Percentiles rank a stretch among this genome's conserved stretches.
Evolutionary conservation across 805 yeast species (phyloP).

Genomic region (Candida montana): DNA sequence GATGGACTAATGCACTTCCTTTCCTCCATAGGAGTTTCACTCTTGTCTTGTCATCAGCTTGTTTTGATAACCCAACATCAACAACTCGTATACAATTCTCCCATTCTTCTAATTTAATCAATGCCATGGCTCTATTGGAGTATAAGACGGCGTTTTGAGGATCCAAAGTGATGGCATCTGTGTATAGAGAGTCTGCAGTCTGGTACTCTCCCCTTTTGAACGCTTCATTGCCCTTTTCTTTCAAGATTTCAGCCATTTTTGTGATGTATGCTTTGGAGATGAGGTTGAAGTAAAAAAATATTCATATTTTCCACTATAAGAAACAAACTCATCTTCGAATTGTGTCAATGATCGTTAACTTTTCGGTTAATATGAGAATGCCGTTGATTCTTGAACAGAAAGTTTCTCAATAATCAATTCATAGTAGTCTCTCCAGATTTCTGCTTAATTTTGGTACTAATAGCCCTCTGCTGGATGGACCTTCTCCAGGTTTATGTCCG

Average conservation of each 20-base stretch:
- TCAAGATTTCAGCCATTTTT: conserved; percentile 26
- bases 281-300: background rate
- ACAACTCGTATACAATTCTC: conserved; percentile 46
- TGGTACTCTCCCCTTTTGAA: conserved; percentile 40
- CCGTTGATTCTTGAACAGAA: too few species aligned
- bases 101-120: conserved; percentile 46
- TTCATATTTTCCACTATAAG: background rate
- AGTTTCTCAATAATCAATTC: too few species aligned
- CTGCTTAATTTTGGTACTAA: too few species aligned
- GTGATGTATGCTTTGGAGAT: background rate
- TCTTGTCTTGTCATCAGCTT: conserved; percentile 28
- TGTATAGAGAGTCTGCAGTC: conserved; percentile 49
- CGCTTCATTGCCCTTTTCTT: conserved; percentile 46
- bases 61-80: conserved; percentile 37
- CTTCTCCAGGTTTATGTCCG: too few species aligned
- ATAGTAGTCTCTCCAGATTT: too few species aligned
- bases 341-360: too few species aligned
- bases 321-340: background rate
- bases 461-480: too few species aligned
- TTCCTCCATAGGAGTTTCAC: conserved; percentile 50
- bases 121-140: conserved; percentile 69
- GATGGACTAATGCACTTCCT: conserved; percentile 35
- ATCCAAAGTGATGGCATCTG: conserved; percentile 47
- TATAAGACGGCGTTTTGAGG: conserved; percentile 49
- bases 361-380: too few species aligned